Conservation (phyloP, 1,284 basidiomycete species). For the Ustilago tritici region DNA sequence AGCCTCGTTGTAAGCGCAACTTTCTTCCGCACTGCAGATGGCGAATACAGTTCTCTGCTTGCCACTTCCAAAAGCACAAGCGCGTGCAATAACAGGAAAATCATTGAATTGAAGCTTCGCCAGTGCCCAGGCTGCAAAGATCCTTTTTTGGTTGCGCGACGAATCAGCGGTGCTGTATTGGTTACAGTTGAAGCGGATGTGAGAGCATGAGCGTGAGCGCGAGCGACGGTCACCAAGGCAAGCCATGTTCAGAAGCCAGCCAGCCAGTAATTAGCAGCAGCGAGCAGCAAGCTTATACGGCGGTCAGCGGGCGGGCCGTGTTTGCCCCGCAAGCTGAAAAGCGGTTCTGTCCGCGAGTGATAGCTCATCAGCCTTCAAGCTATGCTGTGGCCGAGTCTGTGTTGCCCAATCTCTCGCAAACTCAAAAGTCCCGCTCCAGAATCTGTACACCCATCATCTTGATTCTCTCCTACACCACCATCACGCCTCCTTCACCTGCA, state of each 20-base stretch:
- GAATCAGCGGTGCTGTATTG: conserved; percentile 39
- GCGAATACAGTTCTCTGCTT: not conserved
- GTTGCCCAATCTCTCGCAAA: not conserved
- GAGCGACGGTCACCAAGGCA: not conserved
- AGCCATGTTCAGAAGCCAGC: conserved; percentile 5
- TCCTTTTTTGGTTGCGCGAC: not conserved
- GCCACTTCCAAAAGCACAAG: not conserved
- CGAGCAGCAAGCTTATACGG: conserved; percentile 1
- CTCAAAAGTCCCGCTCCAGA: not conserved
- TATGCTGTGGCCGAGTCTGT: not conserved
- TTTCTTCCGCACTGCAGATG: conserved; percentile 28
- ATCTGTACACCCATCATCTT: not conserved
- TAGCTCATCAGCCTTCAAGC: conserved; percentile 10
- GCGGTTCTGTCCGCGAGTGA: conserved; percentile 12
- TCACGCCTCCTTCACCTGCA: conserved; percentile 1
- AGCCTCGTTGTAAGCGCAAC: not conserved
- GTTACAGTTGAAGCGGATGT: conserved; percentile 8
- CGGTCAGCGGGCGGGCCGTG: conserved; percentile 1
- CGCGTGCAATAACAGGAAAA: not conserved
- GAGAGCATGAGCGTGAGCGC: not conserved
- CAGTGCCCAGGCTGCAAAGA: not conserved
- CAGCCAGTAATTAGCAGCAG: not conserved
- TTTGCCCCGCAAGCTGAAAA: conserved; percentile 39
- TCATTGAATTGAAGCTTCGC: not conserved
- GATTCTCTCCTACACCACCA: conserved; percentile 3